Evolutionary conservation across 768 basidiomycete species (phyloP).

Genomic region (Tulasnella sp.): DNA sequence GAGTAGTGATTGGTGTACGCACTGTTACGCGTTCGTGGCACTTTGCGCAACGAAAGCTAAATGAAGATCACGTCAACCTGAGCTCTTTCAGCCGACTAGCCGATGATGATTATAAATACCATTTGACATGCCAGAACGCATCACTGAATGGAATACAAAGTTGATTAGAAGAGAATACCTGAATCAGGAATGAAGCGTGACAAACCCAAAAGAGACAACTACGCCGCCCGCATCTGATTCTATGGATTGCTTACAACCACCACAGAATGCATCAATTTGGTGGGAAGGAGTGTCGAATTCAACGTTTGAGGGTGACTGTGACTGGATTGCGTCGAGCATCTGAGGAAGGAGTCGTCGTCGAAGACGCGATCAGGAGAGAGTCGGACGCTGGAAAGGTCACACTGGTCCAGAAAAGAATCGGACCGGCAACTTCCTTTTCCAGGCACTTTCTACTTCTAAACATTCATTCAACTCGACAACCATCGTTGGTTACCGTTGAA

Average conservation of each 20-base stretch:
- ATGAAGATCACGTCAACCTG: conserved; percentile 10
- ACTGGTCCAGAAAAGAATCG: too few species aligned
- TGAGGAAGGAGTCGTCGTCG: background rate
- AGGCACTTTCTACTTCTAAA: too few species aligned
- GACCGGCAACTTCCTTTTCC: too few species aligned
- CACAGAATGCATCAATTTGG: conserved; percentile 34
- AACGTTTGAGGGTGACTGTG: background rate
- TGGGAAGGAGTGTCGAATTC: background rate
- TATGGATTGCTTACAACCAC: conserved; percentile 70
- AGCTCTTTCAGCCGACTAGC: background rate
- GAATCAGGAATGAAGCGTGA: conserved; percentile 18
- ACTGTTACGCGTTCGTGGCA: conserved; percentile 71
- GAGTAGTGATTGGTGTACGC: too few species aligned
- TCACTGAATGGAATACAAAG: conserved; percentile 39
- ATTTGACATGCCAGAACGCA: conserved; percentile 88
- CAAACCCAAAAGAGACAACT: conserved; percentile 92
- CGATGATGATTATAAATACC: conserved; percentile 24
- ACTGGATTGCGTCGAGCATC: background rate
- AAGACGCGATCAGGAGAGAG: too few species aligned
- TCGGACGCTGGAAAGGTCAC: too few species aligned
- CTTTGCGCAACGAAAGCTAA: conserved; percentile 86
- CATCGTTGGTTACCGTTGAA: background rate
- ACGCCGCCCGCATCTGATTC: conserved; percentile 72
- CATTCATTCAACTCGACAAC: background rate
- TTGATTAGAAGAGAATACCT: conserved; percentile 6